A percentile compares a stretch with the other conserved stretches of the same genome.
phyloP scores from a whole-genome alignment of 2,329 filamentous ascomycete genomes.

The Tolypocladium cylindrosporum region DNA sequence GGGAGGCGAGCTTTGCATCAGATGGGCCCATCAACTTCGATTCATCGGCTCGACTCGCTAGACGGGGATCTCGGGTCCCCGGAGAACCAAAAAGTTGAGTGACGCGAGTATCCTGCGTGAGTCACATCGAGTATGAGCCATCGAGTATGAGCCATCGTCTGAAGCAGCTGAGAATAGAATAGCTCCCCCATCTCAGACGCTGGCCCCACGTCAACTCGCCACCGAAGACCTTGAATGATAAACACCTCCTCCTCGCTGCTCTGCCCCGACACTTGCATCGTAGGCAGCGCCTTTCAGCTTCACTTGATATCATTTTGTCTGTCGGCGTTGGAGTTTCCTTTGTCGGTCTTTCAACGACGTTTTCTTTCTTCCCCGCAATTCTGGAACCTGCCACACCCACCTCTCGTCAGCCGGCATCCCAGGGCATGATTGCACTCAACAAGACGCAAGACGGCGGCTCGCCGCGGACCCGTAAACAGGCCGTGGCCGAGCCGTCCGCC shows the following conservation, averaged over 20 bases:
- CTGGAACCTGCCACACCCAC: not conserved
- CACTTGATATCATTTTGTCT: not conserved
- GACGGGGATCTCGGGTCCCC: not conserved
- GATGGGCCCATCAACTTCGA: not conserved
- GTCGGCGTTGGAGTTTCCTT: not conserved
- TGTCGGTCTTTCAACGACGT: not conserved
- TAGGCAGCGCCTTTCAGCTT: not conserved
- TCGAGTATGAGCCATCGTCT: not conserved
- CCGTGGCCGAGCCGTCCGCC: constrained; percentile 30
- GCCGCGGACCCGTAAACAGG: constrained; percentile 29
- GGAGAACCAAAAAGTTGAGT: not conserved
- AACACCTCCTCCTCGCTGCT: not conserved
- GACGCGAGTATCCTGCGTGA: not conserved
- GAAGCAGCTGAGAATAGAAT: not conserved
- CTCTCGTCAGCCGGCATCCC: not conserved
- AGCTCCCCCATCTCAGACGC: not conserved
- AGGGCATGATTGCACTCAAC: constrained; percentile 27
- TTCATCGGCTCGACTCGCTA: not conserved
- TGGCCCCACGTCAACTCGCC: not conserved
- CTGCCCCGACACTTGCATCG: not conserved
- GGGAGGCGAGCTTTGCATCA: not conserved
- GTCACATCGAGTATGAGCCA: not conserved
- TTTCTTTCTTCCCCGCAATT: not conserved
- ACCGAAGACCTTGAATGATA: not conserved
- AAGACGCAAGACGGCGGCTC: constrained; percentile 16